A percentile compares a stretch with the other conserved stretches of the same genome.
These are phyloP conservation scores for Leishmania tarentolae DNA, from an alignment of 208 protist species.

Conservation along the genomic window DNA sequence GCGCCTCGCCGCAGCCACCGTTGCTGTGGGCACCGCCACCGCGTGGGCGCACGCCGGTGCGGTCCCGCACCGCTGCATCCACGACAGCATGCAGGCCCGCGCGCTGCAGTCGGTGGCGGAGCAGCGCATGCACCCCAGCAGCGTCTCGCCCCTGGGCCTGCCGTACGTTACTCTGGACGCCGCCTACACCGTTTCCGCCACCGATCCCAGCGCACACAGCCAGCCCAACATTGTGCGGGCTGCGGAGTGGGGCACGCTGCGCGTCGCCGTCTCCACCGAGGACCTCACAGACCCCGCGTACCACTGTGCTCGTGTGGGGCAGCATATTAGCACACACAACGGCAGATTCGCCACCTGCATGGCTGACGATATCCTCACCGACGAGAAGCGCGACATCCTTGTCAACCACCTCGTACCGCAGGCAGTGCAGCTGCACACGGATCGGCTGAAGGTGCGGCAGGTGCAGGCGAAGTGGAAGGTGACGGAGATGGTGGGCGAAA, in stretches of 20 bases:
- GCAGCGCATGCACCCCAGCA: not conserved
- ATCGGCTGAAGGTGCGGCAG: slow-evolving; percentile 43
- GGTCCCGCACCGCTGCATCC: slow-evolving; percentile 16
- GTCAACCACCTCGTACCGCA: slow-evolving; percentile 38
- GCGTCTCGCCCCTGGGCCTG: slow-evolving; percentile 8
- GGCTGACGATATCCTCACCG: slow-evolving; percentile 36
- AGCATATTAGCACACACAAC: slow-evolving; percentile 18
- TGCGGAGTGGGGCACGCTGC: slow-evolving; percentile 31
- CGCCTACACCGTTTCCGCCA: not conserved
- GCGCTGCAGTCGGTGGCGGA: not conserved
- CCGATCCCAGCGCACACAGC: slow-evolving; percentile 22
- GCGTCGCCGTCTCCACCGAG: slow-evolving; percentile 35
- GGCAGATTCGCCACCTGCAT: slow-evolving; percentile 32
- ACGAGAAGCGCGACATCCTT: slow-evolving; percentile 35
- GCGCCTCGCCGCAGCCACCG: too few relatives aligned
- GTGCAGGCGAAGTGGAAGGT: slow-evolving; percentile 25
- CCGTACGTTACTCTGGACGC: not conserved
- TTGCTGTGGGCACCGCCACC: slow-evolving; percentile 1
- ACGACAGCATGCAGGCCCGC: slow-evolving; percentile 28
- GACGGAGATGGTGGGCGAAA: not conserved
- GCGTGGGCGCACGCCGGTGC: slow-evolving; percentile 17
- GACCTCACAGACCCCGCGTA: slow-evolving; percentile 31
- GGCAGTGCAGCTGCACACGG: slow-evolving; percentile 51
- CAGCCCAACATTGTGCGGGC: slow-evolving; percentile 3
- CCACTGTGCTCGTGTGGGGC: slow-evolving; percentile 43